Base-by-base conservation (phyloP, 2,329 filamentous ascomycete species). In the Allantophomopsis cytisporea region DNA sequence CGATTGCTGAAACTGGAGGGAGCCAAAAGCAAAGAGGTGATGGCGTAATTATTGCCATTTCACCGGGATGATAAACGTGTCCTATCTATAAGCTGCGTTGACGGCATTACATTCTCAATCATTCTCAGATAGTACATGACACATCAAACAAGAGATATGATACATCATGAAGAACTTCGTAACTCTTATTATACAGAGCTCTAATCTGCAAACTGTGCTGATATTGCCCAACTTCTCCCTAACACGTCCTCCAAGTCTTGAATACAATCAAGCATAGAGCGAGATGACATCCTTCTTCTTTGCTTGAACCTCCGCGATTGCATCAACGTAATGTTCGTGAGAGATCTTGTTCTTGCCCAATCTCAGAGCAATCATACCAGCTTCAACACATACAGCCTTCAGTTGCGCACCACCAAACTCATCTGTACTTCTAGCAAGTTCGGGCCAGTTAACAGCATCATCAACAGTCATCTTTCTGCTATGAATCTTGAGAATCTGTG, bases 261-360 rank as follows among this genome's bases (percentile, higher is more conserved):
- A 34, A 34, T 14, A 8, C n/a, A 14, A 38, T 31, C 28, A 38
- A 15, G 28, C 21, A 18, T 38, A 38, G 23, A 38, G 30, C 7
- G 16, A 17, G 5, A 38, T 31, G 8, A 18, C 73, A 59, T 93
- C 86, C 75, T 93, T 93, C 82, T 94, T 94, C 80, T 94, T 81
- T 46, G 82, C 80, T 61, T 88, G 86, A 52, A 98, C 91, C 64
- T 98, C 91, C 31, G 87, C 76, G 60, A 98, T 96, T 44, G 91
- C 91, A 68, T 98, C 91, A 38, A 98, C 91, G 57, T 96, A 98
- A 63, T 98, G 86, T 68, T 98, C 91, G 60, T 98, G 91, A 43
- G 83, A 83, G 56, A 98, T 91, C 73, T 95, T 95, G 64, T 81
- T 87, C 71, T 94, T 88, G 45, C 91, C 91, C 60, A 81, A 86